phyloP scores from a whole-genome alignment of 495 filamentous ascomycete genomes.

The Trichoderma parareesei region DNA sequence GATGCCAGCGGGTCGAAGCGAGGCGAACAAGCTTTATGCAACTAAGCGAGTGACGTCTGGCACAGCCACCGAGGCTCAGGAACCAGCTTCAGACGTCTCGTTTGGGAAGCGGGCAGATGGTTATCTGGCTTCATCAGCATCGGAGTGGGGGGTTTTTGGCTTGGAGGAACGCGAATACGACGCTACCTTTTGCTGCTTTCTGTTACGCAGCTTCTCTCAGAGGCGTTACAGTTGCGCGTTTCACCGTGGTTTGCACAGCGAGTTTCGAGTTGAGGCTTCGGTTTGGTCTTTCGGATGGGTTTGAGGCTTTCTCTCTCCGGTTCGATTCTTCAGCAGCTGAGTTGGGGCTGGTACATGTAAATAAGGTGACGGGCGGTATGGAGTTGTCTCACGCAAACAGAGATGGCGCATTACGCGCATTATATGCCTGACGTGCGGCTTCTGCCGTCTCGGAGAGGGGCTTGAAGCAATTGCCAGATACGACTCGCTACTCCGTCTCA shows the following conservation, averaged over 20 bases:
- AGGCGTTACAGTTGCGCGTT: no score
- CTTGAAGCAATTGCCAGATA: background rate
- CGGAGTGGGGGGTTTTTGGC: background rate
- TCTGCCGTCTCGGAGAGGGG: background rate
- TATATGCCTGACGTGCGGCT: background rate
- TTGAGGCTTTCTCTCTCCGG: background rate
- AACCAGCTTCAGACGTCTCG: background rate
- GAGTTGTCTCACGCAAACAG: constrained; percentile 5
- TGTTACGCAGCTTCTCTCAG: background rate
- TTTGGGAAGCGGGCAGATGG: background rate
- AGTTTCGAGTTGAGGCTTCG: no score
- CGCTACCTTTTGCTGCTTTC: background rate
- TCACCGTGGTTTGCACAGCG: no score
- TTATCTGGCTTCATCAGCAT: background rate
- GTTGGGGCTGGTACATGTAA: background rate
- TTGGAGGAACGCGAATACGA: background rate
- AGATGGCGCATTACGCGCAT: constrained; percentile 7
- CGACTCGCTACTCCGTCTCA: background rate
- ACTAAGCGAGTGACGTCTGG: background rate
- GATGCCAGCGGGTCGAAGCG: background rate
- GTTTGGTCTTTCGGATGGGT: no score
- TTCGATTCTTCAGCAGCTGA: no score
- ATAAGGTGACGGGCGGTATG: background rate
- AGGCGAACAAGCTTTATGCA: background rate
- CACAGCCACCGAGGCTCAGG: background rate